A percentile compares a stretch with the other conserved stretches of the same genome.
phyloP scores from a whole-genome alignment of 371 early-diverging fungal genomes.

The Lichtheimia hyalospora region DNA sequence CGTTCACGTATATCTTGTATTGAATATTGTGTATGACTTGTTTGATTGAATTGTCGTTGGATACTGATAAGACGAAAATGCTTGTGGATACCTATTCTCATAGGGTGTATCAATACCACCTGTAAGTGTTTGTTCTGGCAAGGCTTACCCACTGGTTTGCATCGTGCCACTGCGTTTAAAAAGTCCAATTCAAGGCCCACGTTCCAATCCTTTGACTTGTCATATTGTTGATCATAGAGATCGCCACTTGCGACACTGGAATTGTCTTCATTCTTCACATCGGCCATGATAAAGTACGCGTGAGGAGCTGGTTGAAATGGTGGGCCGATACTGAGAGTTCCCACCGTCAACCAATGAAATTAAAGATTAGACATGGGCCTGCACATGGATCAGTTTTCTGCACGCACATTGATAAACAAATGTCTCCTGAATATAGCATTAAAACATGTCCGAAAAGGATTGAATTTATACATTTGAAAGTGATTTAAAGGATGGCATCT shows the following conservation, averaged over 20 bases:
- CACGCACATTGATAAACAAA: too few relatives aligned
- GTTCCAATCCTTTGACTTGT: conserved; percentile 45
- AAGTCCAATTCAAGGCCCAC: conserved; percentile 62
- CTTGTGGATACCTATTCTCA: conserved; percentile 56
- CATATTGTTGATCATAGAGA: background rate
- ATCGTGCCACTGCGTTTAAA: conserved; percentile 54
- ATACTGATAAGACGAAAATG: conserved; percentile 66
- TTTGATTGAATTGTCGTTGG: conserved; percentile 57
- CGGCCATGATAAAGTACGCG: background rate
- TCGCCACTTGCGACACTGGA: conserved; percentile 3
- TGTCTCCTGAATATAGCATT: too few relatives aligned
- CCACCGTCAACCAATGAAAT: too few relatives aligned
- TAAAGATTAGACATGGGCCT: too few relatives aligned
- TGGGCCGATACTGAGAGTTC: too few relatives aligned
- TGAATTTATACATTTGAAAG: too few relatives aligned
- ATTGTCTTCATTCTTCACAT: background rate
- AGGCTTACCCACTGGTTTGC: conserved; percentile 60
- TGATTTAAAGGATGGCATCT: too few relatives aligned
- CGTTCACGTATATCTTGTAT: conserved; percentile 57
- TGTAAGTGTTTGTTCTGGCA: background rate
- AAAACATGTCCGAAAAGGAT: too few relatives aligned
- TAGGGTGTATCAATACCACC: conserved; percentile 1
- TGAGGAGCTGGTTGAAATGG: too few relatives aligned
- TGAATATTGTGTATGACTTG: conserved; percentile 41
- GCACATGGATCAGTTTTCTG: too few relatives aligned